These are phyloP conservation scores for Cyberlindnera subsufficiens DNA, from an alignment of 805 yeast genomes.

Conservation along the genomic window DNA sequence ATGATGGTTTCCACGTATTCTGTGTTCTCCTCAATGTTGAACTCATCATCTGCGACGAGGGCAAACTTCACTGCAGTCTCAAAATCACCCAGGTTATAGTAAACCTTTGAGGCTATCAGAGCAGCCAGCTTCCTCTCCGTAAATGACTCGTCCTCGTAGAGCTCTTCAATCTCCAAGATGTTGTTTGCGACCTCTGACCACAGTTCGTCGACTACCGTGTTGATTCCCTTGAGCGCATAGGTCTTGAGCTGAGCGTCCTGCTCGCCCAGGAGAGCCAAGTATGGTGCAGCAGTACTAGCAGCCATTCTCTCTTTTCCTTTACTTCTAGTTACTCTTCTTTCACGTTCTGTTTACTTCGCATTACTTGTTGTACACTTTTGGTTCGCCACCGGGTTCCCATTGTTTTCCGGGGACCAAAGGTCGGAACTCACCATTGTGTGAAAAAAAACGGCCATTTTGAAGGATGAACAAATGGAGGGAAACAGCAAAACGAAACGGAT, in stretches of 20 bases:
- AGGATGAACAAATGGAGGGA: too few species aligned
- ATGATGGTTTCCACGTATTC: conserved; percentile 92
- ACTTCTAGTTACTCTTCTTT: not conserved
- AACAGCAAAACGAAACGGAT: too few species aligned
- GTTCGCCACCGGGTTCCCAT: not conserved
- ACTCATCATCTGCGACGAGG: conserved; percentile 73
- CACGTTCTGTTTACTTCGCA: not conserved
- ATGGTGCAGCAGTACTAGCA: conserved; percentile 71
- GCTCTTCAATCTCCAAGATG: conserved; percentile 81
- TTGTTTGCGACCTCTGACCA: conserved; percentile 98
- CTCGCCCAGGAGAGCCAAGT: conserved; percentile 83
- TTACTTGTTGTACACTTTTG: not conserved
- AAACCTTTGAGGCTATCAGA: conserved; percentile 81
- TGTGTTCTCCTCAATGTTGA: conserved; percentile 67
- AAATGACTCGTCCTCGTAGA: conserved; percentile 80
- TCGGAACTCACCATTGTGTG: too few species aligned
- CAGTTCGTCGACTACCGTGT: conserved; percentile 77
- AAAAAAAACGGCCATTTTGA: too few species aligned
- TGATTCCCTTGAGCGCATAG: conserved; percentile 79
- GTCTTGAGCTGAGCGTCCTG: conserved; percentile 69
- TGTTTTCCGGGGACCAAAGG: not conserved
- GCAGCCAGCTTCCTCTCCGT: conserved; percentile 82
- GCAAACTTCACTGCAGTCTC: conserved; percentile 88
- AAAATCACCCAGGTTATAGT: conserved; percentile 90
- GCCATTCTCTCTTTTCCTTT: conserved; percentile 8